Conservation (phyloP, 768 basidiomycete genomes). For the Lactarius sp. region DNA sequence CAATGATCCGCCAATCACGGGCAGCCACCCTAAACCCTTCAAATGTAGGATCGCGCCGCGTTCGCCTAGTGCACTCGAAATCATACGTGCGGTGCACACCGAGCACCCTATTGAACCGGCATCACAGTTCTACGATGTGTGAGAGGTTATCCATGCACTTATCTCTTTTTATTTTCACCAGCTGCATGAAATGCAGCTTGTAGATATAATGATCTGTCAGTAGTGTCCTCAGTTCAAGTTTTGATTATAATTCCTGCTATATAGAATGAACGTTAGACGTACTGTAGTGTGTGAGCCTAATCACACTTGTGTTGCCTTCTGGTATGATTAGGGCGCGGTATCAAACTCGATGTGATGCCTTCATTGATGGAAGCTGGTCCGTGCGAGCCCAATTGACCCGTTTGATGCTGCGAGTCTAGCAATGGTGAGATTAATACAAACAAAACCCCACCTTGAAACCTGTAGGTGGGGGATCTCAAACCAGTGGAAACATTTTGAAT, state of each 20-base stretch:
- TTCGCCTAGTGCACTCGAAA: not conserved
- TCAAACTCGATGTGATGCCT: not conserved
- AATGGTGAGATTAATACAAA: not conserved
- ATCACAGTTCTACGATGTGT: not conserved
- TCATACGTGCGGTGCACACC: not conserved
- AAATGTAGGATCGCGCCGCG: constrained; percentile 3
- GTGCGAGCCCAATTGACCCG: not conserved
- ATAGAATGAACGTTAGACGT: no score
- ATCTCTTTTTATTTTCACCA: not conserved
- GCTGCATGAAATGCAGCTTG: not conserved
- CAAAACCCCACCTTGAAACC: not conserved
- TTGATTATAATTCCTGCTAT: not conserved
- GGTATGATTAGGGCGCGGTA: no score
- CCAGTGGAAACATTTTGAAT: not conserved
- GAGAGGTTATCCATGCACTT: not conserved
- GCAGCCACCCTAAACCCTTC: constrained; percentile 17
- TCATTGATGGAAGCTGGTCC: not conserved
- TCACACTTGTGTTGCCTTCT: not conserved
- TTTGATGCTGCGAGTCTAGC: not conserved
- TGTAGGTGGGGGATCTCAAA: not conserved
- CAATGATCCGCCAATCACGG: not conserved
- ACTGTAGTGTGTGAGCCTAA: no score
- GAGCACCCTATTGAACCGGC: constrained; percentile 1
- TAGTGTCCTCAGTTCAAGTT: not conserved
- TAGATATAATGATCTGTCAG: not conserved